Evolutionary conservation across 2,329 filamentous ascomycete species (phyloP).

Genomic region (Neobulgaria alba): DNA sequence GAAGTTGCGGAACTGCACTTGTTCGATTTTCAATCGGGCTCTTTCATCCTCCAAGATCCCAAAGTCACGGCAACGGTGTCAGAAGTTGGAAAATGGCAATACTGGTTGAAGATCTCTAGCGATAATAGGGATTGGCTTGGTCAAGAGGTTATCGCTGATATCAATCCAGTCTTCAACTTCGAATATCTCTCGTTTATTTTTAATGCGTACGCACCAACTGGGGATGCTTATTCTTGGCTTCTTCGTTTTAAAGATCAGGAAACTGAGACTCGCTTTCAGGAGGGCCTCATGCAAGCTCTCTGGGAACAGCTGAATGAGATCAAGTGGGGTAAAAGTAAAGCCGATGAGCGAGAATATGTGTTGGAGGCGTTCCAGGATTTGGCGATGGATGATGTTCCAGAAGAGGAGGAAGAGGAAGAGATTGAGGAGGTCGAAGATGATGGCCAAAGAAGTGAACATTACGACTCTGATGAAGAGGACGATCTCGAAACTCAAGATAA

Average conservation of each 20-base stretch:
- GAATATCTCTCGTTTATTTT: slow-evolving; percentile 99
- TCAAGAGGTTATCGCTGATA: slow-evolving; percentile 75
- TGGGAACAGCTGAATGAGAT: slow-evolving; percentile 94
- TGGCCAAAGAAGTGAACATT: slow-evolving; percentile 61
- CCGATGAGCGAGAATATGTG: slow-evolving; percentile 88
- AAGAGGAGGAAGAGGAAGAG: slow-evolving; percentile 39
- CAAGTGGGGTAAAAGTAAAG: slow-evolving; percentile 91
- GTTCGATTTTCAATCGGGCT: slow-evolving; percentile 80
- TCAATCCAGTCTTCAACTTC: slow-evolving; percentile 98
- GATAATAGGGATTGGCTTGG: slow-evolving; percentile 77
- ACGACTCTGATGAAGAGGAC: slow-evolving; percentile 71
- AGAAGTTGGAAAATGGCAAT: slow-evolving; percentile 85
- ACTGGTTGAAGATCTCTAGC: slow-evolving; percentile 83
- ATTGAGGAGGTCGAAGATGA: slow-evolving; percentile 50
- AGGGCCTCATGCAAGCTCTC: slow-evolving; percentile 87
- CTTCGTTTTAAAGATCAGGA: slow-evolving; percentile 81
- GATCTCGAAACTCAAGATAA: slow-evolving; percentile 63
- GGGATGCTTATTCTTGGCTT: slow-evolving; percentile 90
- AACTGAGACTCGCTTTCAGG: slow-evolving; percentile 78
- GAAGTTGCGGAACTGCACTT: slow-evolving; percentile 82
- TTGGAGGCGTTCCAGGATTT: slow-evolving; percentile 92
- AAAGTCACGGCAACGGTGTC: slow-evolving; percentile 71
- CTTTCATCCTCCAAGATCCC: slow-evolving; percentile 54
- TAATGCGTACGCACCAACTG: slow-evolving; percentile 86
- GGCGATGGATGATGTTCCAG: slow-evolving; percentile 71